Evolutionary conservation across 306 rosid genomes (phyloP), one percentile per base, ranked within the genome.

Genomic region (Trichosanthes cucumerina): DNA sequence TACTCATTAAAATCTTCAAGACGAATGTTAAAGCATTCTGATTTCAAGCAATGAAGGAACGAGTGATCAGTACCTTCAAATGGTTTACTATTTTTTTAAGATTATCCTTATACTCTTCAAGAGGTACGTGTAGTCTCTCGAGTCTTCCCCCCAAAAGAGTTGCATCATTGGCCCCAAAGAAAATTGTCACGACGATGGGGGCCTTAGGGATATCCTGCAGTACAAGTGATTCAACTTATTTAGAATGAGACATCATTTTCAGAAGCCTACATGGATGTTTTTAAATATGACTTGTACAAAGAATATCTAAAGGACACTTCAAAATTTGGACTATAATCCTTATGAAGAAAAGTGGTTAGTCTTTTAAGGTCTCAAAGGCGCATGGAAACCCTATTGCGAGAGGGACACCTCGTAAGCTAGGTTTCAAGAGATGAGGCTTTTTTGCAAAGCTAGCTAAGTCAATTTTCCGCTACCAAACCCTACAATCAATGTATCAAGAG

Each of bases 101-200:
- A 76, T 95, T 95, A 64, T 82, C 88, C 85, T 91, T 91, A 82
- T 79, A 95, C 77, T 92, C 97, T 59, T 88, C 91, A 79, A 84
- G 18, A 6, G 98, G 97, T 60, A 95, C 98, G 81, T 92, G 93
- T 78, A 85, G 93, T 26, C 80, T 78, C 86, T 91, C 91, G 39
- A 90, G 86, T 41, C 78, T 81, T 81, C 99, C 84, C 72, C 97
- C 97, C 7, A 59, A 73, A 75, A 92, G 15, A 80, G 97, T 91
- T 2, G 99, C 96, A 81, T 92, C 99, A 83, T 95, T 95, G 78
- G 99, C 97, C 70, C 99, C 99, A 74, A 92, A 92, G 86, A 95
- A 95, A 84, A 95, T 56, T 8, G 96, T 88, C 76, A 91, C 89
- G 9, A 90, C 97, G 72, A 82, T 62, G 69, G 97, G 93, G 59